Evolutionary conservation across 306 rosid genomes (phyloP).

Genomic region (Inga leiocalycina): DNA sequence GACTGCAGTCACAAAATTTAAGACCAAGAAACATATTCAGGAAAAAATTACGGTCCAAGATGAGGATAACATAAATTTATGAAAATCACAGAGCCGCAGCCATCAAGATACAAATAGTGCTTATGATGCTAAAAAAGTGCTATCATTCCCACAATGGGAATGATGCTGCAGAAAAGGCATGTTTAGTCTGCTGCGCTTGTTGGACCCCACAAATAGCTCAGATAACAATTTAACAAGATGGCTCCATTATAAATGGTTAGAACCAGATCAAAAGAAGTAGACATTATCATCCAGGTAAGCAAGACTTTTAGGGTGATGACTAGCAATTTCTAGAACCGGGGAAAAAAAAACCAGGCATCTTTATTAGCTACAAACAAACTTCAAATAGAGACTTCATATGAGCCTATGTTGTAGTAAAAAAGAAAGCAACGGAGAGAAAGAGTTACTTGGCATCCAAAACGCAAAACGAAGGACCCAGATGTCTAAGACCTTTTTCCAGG

Average conservation of each 20-base stretch:
- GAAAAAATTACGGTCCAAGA: background rate
- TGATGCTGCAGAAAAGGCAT: background rate
- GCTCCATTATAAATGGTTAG: background rate
- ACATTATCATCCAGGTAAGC: background rate
- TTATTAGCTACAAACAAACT: background rate
- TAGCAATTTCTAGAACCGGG: background rate
- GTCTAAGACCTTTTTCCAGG: slow-evolving; percentile 64
- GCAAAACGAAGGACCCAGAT: slow-evolving; percentile 61
- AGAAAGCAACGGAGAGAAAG: slow-evolving; percentile 1
- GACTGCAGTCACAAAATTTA: slow-evolving; percentile 52
- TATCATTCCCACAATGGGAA: background rate
- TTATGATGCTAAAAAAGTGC: background rate
- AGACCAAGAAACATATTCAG: background rate
- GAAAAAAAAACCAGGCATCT: background rate
- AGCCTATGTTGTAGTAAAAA: background rate
- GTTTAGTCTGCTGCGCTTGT: background rate
- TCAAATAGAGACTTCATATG: background rate
- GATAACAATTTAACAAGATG: background rate
- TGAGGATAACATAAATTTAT: background rate
- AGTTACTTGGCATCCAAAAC: slow-evolving; percentile 83
- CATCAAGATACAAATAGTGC: background rate
- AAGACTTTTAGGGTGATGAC: background rate
- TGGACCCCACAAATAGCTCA: background rate
- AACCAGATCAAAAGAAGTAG: background rate
- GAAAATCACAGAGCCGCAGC: background rate